These are phyloP conservation scores for Globisporangium nodosum DNA, from an alignment of 352 stramenopile genomes.

Conservation along the genomic window DNA sequence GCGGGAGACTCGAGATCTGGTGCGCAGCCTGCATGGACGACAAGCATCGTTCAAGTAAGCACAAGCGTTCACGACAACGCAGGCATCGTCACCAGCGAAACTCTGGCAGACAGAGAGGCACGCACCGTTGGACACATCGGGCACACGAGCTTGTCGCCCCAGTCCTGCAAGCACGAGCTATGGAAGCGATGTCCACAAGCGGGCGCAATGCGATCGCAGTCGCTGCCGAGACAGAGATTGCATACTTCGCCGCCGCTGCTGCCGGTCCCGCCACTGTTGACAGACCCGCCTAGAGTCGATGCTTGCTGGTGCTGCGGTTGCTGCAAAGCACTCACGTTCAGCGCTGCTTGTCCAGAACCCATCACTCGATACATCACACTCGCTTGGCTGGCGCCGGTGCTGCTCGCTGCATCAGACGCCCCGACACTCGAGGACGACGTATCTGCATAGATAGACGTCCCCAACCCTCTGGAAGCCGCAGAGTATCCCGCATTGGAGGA, in stretches of 20 bases:
- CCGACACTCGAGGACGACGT: not conserved
- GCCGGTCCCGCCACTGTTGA: not conserved
- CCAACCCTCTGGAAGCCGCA: not conserved
- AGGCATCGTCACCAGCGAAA: not conserved
- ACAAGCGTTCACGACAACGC: conserved; percentile 9
- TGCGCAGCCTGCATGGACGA: conserved; percentile 7
- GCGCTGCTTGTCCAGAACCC: not conserved
- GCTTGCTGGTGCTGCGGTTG: not conserved
- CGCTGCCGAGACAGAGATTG: conserved; percentile 33
- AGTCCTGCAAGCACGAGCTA: conserved; percentile 52
- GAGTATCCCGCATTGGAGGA: not conserved
- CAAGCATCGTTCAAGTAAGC: conserved; percentile 6
- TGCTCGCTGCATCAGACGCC: conserved; percentile 3
- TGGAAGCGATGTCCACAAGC: conserved; percentile 73
- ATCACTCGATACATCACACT: conserved; percentile 3
- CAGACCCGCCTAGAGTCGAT: not conserved
- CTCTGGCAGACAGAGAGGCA: not conserved
- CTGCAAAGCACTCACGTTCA: not conserved
- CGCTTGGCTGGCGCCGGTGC: not conserved
- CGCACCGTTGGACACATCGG: conserved; percentile 44
- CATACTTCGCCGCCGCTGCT: conserved; percentile 22
- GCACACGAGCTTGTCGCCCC: conserved; percentile 50
- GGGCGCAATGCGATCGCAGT: conserved; percentile 45
- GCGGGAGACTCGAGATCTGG: conserved; percentile 12
- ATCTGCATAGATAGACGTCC: conserved; percentile 7